Percentiles rank a stretch among this genome's conserved stretches.
phyloP scores from a whole-genome alignment of 306 rosid genomes.

The Fragaria ananassa region DNA sequence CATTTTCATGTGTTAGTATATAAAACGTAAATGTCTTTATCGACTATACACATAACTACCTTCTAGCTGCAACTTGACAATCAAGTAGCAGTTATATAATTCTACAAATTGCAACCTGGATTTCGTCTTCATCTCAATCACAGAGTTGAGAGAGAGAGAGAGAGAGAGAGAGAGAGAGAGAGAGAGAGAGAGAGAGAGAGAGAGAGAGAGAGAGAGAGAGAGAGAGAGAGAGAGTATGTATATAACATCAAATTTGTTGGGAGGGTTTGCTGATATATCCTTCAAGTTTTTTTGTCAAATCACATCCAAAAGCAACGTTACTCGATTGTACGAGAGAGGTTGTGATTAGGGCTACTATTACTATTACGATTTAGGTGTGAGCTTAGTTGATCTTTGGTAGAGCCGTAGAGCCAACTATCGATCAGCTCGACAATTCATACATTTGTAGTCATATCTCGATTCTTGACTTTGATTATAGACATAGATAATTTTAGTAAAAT shows the following conservation, averaged over 20 bases:
- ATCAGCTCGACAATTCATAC: neutral
- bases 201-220: neutral
- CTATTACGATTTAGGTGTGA: neutral
- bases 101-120: neutral
- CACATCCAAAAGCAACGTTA: neutral
- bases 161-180: neutral
- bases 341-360: neutral
- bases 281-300: neutral
- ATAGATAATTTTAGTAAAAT: neutral
- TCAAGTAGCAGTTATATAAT: neutral
- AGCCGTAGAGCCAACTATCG: neutral
- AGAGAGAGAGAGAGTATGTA: neutral
- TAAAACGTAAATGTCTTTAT: neutral
- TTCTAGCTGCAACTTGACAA: neutral
- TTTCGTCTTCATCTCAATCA: neutral
- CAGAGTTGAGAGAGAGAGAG: neutral
- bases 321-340: neutral
- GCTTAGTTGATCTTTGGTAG: neutral
- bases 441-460: too few species aligned
- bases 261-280: neutral
- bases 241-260: neutral
- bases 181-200: neutral
- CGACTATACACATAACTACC: neutral
- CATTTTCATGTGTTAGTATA: neutral
- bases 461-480: neutral